Base-by-base conservation (phyloP, 2,329 filamentous ascomycete genomes). In the Rutstroemia sp. region DNA sequence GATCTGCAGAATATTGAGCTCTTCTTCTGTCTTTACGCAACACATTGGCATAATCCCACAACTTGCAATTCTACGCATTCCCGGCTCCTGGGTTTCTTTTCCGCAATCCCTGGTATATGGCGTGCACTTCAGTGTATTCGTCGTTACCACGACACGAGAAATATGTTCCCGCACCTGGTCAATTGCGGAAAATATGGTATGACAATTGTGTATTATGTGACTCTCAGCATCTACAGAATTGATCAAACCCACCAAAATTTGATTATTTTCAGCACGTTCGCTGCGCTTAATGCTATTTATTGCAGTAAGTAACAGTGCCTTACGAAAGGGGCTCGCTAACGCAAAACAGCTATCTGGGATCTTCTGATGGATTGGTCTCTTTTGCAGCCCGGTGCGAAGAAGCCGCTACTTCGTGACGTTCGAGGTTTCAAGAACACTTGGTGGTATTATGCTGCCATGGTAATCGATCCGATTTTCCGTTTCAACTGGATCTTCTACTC, bases 351-450 rank as follows among this genome's bases (percentile, higher is more conserved):
- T 9, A 80, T 96, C 44, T 99, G 94, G 94, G 94, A 99, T 69
- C 74, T 99, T 1, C 84, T 90, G 61, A 96, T 97, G 88, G 94
- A 99, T 71, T 97, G 94, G 79, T 94, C 88, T 57, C 78, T 96
- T n/a, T 79, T 92, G 3, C 91, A 96, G 64, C 79, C 87, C 0
- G 82, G 86, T 55, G 82, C 88, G 0, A 80, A 81, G 10, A 76
- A 88, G 62, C 79, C 75, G 1, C 78, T 85, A 49, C 80, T 96
- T 10, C 86, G 94, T 6, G 83, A 92, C 57, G 86, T 88, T 8
- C 78, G 94, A 0, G 91, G 86, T 0, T 87, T 94, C 65, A 92
- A 92, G 67, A 78, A 78, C 12, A 77, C 80, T 3, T 94, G 89
- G 86, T 76, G 86, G 44, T 99, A 99, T 75, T 99, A 97, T 69